Conservation (phyloP, 164 flowering plant genomes). For the Berberis thunbergii region DNA sequence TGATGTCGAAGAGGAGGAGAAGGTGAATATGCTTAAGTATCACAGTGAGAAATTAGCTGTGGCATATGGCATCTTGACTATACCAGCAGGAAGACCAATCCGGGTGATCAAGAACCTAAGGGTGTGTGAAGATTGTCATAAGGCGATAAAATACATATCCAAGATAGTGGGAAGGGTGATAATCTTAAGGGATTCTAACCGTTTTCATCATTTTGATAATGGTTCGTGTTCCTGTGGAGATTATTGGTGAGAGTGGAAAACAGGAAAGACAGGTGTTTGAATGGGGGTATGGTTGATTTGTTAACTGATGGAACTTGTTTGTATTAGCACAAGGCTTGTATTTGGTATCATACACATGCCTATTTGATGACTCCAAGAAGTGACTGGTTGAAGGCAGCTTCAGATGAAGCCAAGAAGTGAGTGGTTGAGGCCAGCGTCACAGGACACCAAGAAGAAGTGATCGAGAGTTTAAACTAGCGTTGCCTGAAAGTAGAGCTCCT, state of each 20-base stretch:
- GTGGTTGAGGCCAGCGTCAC: no score
- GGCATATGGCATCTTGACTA: slow-evolving; percentile 65
- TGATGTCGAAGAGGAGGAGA: slow-evolving; percentile 95
- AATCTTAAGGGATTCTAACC: slow-evolving; percentile 67
- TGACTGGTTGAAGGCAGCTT: no score
- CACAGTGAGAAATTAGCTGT: slow-evolving; percentile 91
- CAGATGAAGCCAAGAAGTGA: no score
- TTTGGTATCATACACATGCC: no score
- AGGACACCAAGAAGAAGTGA: no score
- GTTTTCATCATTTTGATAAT: slow-evolving; percentile 77
- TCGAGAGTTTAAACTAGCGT: no score
- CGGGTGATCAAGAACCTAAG: slow-evolving; percentile 88
- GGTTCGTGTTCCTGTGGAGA: slow-evolving; percentile 90
- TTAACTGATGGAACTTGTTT: no score
- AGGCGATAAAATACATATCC: slow-evolving; percentile 68
- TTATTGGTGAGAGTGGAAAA: slow-evolving; percentile 54
- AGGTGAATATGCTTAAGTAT: slow-evolving; percentile 77
- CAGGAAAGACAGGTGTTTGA: no score
- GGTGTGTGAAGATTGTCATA: slow-evolving; percentile 88
- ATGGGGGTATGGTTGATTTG: no score
- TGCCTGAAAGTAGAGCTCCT: no score
- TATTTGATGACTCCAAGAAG: no score
- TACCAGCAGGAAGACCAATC: slow-evolving; percentile 71
- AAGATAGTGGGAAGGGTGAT: slow-evolving; percentile 57
- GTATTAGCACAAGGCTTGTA: no score